phyloP scores from a whole-genome alignment of 371 early-diverging fungal species.

The Lichtheimia hyalospora region DNA sequence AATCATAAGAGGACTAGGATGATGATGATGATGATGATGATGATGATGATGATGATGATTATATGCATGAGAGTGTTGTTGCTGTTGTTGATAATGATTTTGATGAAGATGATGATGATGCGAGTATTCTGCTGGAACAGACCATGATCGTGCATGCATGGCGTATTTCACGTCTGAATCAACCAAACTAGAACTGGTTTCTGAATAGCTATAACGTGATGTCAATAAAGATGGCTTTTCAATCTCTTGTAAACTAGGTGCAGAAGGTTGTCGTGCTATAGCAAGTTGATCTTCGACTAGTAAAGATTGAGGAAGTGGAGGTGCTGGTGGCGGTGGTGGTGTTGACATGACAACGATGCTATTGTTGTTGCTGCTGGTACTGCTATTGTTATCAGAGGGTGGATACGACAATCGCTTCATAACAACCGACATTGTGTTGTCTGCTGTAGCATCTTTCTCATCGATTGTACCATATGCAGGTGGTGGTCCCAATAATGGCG shows the following conservation, averaged over 20 bases:
- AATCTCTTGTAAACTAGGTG: constrained; percentile 14
- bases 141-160: constrained; percentile 10
- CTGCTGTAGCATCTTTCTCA: neutral
- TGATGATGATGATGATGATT: constrained; percentile 1
- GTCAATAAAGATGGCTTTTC: neutral
- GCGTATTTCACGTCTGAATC: neutral
- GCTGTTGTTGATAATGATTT: neutral
- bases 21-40: constrained; percentile 3
- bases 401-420: neutral
- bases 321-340: constrained; percentile 1
- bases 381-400: neutral
- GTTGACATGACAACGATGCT: neutral
- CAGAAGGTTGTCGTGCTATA: constrained; percentile 12
- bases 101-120: neutral
- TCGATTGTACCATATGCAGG: constrained; percentile 4
- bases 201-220: constrained; percentile 3
- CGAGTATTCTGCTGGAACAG: constrained; percentile 58
- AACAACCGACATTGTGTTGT: neutral
- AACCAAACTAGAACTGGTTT: neutral
- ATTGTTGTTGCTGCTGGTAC: neutral
- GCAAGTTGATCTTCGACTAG: neutral
- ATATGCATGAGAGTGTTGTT: neutral
- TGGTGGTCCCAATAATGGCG: constrained; percentile 10
- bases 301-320: neutral
- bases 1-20: neutral